Conservation (phyloP, 495 filamentous ascomycete genomes). For the Penicillium paradoxum region DNA sequence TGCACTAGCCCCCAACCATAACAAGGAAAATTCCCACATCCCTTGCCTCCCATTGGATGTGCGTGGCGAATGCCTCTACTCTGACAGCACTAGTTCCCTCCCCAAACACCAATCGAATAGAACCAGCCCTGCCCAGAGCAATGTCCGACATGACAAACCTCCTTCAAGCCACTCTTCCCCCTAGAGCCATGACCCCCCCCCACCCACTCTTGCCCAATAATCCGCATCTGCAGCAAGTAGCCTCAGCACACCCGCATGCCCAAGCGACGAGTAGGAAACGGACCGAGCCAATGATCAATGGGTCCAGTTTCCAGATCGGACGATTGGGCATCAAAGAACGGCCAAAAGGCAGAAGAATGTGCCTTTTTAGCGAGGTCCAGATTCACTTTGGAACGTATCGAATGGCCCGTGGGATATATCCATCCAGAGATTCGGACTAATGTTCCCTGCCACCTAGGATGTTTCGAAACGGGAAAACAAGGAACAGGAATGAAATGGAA, state of each 20-base stretch:
- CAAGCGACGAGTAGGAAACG: too few relatives aligned
- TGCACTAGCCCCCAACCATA: too few relatives aligned
- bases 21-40: too few relatives aligned
- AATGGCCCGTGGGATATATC: neutral
- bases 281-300: neutral
- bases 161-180: neutral
- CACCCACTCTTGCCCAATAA: too few relatives aligned
- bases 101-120: neutral
- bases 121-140: neutral
- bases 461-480: too few relatives aligned
- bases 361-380: neutral
- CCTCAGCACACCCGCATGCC: too few relatives aligned
- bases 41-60: too few relatives aligned
- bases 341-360: neutral
- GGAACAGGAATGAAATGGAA: neutral
- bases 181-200: too few relatives aligned
- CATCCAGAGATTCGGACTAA: too few relatives aligned
- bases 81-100: neutral
- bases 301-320: neutral
- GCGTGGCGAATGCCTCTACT: too few relatives aligned
- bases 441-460: too few relatives aligned
- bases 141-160: neutral
- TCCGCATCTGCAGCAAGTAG: too few relatives aligned
- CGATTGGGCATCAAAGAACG: neutral
- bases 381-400: neutral